These are phyloP conservation scores for Tolypocladium sp. DNA, from an alignment of 2,329 filamentous ascomycete species.

Conservation along the genomic window DNA sequence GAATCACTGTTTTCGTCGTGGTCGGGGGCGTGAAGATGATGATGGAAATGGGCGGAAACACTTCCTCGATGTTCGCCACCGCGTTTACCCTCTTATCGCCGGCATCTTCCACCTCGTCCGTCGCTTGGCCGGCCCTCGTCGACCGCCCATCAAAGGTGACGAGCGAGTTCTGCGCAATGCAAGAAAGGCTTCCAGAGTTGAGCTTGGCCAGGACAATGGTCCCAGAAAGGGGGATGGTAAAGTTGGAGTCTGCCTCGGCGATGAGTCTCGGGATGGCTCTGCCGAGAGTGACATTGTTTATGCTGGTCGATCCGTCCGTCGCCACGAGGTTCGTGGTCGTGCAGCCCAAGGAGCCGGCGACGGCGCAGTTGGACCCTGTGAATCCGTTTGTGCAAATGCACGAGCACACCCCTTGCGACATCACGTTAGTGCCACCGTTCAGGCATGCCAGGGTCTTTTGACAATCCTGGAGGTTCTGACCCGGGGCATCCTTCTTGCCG, in stretches of 20 bases:
- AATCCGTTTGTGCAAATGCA: slow-evolving; percentile 89
- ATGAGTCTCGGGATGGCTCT: slow-evolving; percentile 69
- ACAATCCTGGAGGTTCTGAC: slow-evolving; percentile 41
- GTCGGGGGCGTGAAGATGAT: slow-evolving; percentile 1
- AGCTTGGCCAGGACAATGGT: slow-evolving; percentile 66
- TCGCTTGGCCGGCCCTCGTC: slow-evolving; percentile 16
- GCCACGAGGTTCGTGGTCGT: slow-evolving; percentile 37
- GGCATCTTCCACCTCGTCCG: slow-evolving; percentile 1
- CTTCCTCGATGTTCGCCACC: slow-evolving; percentile 1
- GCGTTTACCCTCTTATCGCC: background rate
- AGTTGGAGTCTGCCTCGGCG: slow-evolving; percentile 53
- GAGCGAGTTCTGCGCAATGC: slow-evolving; percentile 75
- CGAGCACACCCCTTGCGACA: slow-evolving; percentile 60
- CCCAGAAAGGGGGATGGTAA: slow-evolving; percentile 65
- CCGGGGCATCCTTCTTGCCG: slow-evolving; percentile 23
- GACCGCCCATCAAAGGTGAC: slow-evolving; percentile 67
- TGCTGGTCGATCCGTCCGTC: slow-evolving; percentile 27
- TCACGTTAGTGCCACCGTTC: slow-evolving; percentile 73
- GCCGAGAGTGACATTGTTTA: slow-evolving; percentile 69
- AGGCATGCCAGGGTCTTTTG: slow-evolving; percentile 54
- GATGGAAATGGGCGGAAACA: slow-evolving; percentile 2
- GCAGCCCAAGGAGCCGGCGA: slow-evolving; percentile 38
- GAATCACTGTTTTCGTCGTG: background rate
- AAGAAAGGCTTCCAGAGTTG: slow-evolving; percentile 66
- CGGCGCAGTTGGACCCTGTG: slow-evolving; percentile 48